Conservation (phyloP, 352 stramenopile species). For the Pythium guiyangense region DNA sequence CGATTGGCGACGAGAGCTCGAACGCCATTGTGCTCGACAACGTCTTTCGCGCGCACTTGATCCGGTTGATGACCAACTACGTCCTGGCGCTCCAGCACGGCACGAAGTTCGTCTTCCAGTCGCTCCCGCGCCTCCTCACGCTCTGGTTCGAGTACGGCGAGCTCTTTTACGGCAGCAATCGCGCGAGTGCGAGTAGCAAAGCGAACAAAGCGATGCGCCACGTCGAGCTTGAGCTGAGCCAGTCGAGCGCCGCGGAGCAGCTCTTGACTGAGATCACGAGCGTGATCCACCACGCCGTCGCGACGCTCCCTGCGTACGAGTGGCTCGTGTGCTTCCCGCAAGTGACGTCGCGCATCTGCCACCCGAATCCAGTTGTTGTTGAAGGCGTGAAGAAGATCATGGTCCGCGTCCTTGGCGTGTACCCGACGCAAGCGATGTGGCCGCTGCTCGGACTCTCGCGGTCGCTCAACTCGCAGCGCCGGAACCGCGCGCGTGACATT, state of each 20-base stretch:
- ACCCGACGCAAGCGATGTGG: slow-evolving; percentile 97
- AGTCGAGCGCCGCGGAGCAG: slow-evolving; percentile 49
- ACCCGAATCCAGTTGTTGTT: slow-evolving; percentile 85
- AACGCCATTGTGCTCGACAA: slow-evolving; percentile 39
- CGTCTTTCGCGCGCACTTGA: slow-evolving; percentile 64
- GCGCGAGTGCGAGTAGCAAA: slow-evolving; percentile 21
- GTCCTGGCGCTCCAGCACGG: slow-evolving; percentile 72
- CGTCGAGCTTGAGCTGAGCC: slow-evolving; percentile 50
- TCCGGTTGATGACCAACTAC: slow-evolving; percentile 95
- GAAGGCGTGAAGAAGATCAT: slow-evolving; percentile 93
- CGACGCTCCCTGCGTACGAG: slow-evolving; percentile 80
- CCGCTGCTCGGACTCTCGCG: slow-evolving; percentile 92
- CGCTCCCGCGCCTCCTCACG: slow-evolving; percentile 95
- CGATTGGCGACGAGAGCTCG: slow-evolving; percentile 28
- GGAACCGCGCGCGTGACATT: slow-evolving; percentile 61
- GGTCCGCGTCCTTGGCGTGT: slow-evolving; percentile 88
- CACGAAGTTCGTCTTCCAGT: slow-evolving; percentile 97
- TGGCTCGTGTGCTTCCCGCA: slow-evolving; percentile 99
- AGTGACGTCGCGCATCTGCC: slow-evolving; percentile 94
- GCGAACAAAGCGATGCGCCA: slow-evolving; percentile 59
- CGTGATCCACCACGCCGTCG: slow-evolving; percentile 51
- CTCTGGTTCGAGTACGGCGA: slow-evolving; percentile 97
- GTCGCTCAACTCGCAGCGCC: slow-evolving; percentile 82
- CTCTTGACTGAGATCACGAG: slow-evolving; percentile 65
- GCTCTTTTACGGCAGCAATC: slow-evolving; percentile 37